phyloP scores from a whole-genome alignment of 164 flowering plant species.

The Echeveria elegans region DNA sequence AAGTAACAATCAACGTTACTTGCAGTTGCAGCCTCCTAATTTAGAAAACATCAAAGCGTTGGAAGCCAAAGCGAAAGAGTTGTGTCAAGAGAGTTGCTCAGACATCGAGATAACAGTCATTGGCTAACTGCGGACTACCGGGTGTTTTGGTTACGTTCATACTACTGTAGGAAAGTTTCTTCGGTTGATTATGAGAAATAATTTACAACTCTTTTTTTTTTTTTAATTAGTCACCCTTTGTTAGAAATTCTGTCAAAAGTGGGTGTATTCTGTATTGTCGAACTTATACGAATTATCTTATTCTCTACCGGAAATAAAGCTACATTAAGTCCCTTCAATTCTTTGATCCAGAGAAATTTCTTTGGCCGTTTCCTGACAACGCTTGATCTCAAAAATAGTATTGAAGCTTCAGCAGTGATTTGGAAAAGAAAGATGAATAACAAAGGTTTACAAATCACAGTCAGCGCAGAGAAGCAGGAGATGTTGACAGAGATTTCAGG shows the following conservation, averaged over 20 bases:
- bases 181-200: no score
- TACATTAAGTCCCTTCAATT: no score
- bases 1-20: no score
- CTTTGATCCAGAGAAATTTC: conserved; percentile 62
- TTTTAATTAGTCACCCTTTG: no score
- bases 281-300: no score
- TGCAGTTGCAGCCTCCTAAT: background rate
- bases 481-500: conserved; percentile 80
- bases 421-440: conserved; percentile 78
- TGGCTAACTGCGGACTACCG: background rate
- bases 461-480: conserved; percentile 74
- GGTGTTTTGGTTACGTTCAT: no score
- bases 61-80: background rate
- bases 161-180: no score
- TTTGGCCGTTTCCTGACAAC: conserved; percentile 47
- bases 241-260: no score
- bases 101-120: background rate
- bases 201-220: no score
- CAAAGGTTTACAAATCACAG: conserved; percentile 63
- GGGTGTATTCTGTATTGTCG: no score
- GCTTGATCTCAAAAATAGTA: conserved; percentile 70
- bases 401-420: conserved; percentile 79
- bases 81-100: background rate
- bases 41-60: background rate
- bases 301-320: no score